Evolutionary conservation across 179 eudicot genomes (phyloP), one percentile per base, ranked within the genome.

Genomic region (Dionaea muscipula): DNA sequence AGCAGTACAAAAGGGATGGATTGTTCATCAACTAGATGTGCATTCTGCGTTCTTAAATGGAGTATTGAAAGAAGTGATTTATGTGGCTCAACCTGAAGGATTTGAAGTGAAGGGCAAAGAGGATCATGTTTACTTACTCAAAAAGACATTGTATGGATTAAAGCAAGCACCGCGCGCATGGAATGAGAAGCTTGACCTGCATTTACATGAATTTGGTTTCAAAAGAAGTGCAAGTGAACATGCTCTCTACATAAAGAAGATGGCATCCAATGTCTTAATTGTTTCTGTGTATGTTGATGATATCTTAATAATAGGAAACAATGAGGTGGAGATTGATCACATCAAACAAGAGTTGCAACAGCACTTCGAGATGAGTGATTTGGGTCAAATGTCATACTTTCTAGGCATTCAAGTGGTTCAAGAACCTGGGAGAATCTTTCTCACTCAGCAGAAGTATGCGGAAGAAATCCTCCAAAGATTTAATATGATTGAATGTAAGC

Each of bases 211-310:
- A 16, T 18, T 31, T 17, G 59, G 59, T 0, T 54, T 54, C 25
- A 8, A 3, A 12, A 54, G 21, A 21, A 27, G 60, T 49, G 1
- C 40, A 7, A 2, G 20, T 22, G 50, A 56, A 41, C 15, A n/a
- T 1, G 40, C 60, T 0, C 37, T 56, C 0, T 56, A 43, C 25
- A 10, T 56, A 1, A 16, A 27, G 36, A 40, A 33, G 0, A 49
- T 9, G 2, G 52, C 25, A 18, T 1, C 19, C 13, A 14, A 47
- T 24, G 7, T 19, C 12, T 18, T 59, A 0, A 47, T 59, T 7
- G 44, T 59, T 4, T 31, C 55, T 1, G 2, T 59, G 1, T 59
- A 48, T 49, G 46, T 59, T 1, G 63, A 59, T 39, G 54, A 59
- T 14, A 14, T 59, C 0, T 4, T 59, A 2, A 18, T 59, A 3